Evolutionary conservation across 2,329 filamentous ascomycete genomes (phyloP).

Genomic region (Penicillium sp.): DNA sequence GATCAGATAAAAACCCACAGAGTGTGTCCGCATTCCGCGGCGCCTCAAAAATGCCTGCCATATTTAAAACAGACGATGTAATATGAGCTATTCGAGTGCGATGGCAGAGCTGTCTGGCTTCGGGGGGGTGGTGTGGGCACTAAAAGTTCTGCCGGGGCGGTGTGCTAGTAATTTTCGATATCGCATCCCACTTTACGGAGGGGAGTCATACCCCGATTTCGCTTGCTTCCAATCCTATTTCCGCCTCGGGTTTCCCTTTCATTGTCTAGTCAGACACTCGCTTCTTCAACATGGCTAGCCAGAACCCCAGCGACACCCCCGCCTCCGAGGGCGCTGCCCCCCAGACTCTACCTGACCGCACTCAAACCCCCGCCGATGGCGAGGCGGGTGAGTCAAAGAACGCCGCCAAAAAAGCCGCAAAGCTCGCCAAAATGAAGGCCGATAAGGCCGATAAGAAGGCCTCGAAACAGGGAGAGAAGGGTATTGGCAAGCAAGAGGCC

Average conservation of each 20-base stretch:
- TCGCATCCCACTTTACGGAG: conserved; percentile 41
- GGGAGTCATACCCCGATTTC: conserved; percentile 23
- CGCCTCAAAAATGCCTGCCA: conserved; percentile 96
- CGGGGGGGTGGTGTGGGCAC: conserved; percentile 29
- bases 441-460: conserved; percentile 40
- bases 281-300: conserved; percentile 33
- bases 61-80: conserved; percentile 42
- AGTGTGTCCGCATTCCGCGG: conserved; percentile 88
- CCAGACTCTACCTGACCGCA: conserved; percentile 42
- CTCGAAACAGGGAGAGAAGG: conserved; percentile 33
- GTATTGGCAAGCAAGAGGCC: conserved; percentile 4
- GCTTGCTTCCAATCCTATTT: conserved; percentile 16
- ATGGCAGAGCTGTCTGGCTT: conserved; percentile 32
- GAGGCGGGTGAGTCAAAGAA: conserved; percentile 37
- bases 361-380: conserved; percentile 40
- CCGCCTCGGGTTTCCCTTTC: conserved; percentile 14
- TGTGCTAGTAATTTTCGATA: conserved; percentile 29
- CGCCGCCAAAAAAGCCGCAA: conserved; percentile 50
- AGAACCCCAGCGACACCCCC: conserved; percentile 29
- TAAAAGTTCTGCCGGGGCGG: conserved; percentile 48
- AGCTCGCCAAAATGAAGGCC: conserved; percentile 45
- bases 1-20: conserved; percentile 53
- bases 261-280: conserved; percentile 21
- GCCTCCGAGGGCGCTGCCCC: conserved; percentile 25
- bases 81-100: conserved; percentile 22